A percentile compares a stretch with the other conserved stretches of the same genome.
Evolutionary conservation across 1,284 basidiomycete genomes (phyloP).

Genomic region (Afroboletus lepidellus): DNA sequence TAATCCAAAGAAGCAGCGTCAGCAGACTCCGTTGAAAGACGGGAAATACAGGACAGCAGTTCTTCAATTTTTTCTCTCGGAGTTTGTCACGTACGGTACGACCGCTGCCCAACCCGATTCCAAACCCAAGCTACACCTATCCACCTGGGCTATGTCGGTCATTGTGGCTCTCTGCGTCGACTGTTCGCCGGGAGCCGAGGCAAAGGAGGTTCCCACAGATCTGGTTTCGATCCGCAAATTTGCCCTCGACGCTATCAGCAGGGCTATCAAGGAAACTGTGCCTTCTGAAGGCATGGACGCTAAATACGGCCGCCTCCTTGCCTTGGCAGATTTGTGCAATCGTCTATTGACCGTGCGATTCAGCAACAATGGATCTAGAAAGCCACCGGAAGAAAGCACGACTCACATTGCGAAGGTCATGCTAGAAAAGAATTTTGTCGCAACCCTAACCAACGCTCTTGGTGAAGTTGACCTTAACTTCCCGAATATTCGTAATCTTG

Average conservation of each 20-base stretch:
- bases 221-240: slow-evolving; percentile 86
- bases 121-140: slow-evolving; percentile 62
- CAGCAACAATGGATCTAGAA: slow-evolving; percentile 53
- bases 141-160: slow-evolving; percentile 90
- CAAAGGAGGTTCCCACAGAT: slow-evolving; percentile 77
- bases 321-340: slow-evolving; percentile 85
- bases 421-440: slow-evolving; percentile 97
- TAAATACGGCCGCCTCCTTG: slow-evolving; percentile 87
- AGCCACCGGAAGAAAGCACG: slow-evolving; percentile 76
- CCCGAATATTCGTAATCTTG: slow-evolving; percentile 84
- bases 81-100: slow-evolving; percentile 76
- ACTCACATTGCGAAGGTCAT: slow-evolving; percentile 96
- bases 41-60: slow-evolving; percentile 62
- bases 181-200: slow-evolving; percentile 59
- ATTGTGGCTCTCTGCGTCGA: slow-evolving; percentile 92
- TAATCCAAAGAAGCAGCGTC: slow-evolving; percentile 62
- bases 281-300: slow-evolving; percentile 67
- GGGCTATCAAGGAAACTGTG: slow-evolving; percentile 82
- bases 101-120: slow-evolving; percentile 58
- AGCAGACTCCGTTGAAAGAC: slow-evolving; percentile 63
- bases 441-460: slow-evolving; percentile 84
- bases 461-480: slow-evolving; percentile 96
- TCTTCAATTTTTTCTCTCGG: slow-evolving; percentile 75
- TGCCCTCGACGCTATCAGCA: slow-evolving; percentile 86
- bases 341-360: slow-evolving; percentile 83